Evolutionary conservation across 108 stramenopile species (phyloP), one percentile per base, ranked within the genome.

Genomic region (Cyclostephanos tholiformis): DNA sequence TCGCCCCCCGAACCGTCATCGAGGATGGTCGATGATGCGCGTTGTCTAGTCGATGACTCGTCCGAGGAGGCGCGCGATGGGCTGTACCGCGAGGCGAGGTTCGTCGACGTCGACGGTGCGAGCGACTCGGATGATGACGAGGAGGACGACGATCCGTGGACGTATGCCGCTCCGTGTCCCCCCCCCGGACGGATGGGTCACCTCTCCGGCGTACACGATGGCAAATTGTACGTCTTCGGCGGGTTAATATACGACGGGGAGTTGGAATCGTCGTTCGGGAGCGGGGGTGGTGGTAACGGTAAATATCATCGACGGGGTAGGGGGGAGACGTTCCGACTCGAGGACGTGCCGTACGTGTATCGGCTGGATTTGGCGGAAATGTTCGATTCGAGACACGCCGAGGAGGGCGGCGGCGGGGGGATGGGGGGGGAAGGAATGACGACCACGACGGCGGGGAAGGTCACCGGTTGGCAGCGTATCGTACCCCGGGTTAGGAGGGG

Each of bases 101-200:
- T 72, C 63, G 22, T 73, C 38, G 57, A 69, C 19, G 67, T 44
- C 38, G 51, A 35, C 20, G 67, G 44, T 14, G 39, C 38, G 0
- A 38, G 74, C 30, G 25, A 26, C 9, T 27, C 65, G 10, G n/a
- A n/a, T n/a, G n/a, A n/a, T n/a, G n/a, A n/a, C n/a, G n/a, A n/a
- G n/a, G n/a, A n/a, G n/a, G 48, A 67, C 13, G 22, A 63, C 12
- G 66, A 77, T 78, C 77, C 73, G 14, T 79, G 77, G 73, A 53
- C 4, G 10, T 52, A 72, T 63, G 72, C 82, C 11, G 19, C 61
- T 17, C 65, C 74, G 8, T 74, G 76, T 20, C n/a, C 75, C 2
- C 84, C 84, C 6, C 32, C 29, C 38, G 80, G 80, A 35, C 57
- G 85, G 35, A 77, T 85, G 75, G 85, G 85, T 0, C 85, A 85